Evolutionary conservation across 805 yeast species (phyloP).

Genomic region (Lipomyces japonicus): DNA sequence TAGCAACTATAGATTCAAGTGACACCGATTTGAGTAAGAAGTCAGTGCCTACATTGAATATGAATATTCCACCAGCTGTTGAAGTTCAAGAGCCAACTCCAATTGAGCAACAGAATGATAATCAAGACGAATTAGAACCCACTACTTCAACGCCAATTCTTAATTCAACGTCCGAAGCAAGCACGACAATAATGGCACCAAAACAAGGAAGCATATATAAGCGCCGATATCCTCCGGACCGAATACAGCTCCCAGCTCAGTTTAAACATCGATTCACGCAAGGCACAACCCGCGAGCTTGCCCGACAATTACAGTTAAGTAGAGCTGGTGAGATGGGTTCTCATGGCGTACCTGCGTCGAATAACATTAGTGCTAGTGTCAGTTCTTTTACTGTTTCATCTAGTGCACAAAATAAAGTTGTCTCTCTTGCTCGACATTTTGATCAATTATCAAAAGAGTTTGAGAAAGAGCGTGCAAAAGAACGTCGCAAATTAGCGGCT

Average conservation of each 20-base stretch:
- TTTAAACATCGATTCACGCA: conserved; percentile 23
- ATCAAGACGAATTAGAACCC: background rate
- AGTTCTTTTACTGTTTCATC: conserved; percentile 4
- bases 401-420: conserved; percentile 32
- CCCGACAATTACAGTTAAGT: conserved; percentile 26
- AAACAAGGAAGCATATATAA: conserved; percentile 3
- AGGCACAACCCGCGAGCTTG: conserved; percentile 28
- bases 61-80: background rate
- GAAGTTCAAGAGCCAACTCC: background rate
- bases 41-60: background rate
- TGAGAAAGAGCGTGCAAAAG: conserved; percentile 78
- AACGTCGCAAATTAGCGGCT: conserved; percentile 58
- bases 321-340: conserved; percentile 16
- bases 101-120: background rate
- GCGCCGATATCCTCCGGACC: conserved; percentile 19
- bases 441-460: conserved; percentile 81
- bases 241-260: conserved; percentile 14
- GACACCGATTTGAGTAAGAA: too few relatives aligned
- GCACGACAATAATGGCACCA: background rate
- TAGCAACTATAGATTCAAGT: background rate
- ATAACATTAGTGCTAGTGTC: conserved; percentile 8
- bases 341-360: conserved; percentile 16
- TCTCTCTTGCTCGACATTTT: conserved; percentile 55
- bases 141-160: background rate
- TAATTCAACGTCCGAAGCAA: conserved; percentile 3